Base-by-base conservation (phyloP, 805 yeast genomes). In the Wickerhamomyces chambardii region DNA sequence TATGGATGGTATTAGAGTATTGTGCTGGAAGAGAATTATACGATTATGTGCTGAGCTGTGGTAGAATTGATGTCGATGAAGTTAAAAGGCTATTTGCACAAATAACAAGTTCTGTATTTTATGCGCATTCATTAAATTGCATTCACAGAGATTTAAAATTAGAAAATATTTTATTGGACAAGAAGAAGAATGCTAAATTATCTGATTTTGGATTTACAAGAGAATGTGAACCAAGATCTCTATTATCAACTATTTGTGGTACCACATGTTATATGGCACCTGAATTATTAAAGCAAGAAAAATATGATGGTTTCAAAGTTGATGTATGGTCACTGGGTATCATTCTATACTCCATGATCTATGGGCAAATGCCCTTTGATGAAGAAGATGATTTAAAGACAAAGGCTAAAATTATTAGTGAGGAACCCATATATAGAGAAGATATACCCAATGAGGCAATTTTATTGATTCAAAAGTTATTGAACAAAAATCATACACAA, bases 231-330 rank as follows among this genome's bases (percentile, higher is more conserved):
- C 62, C 68, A 0, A 65, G 80, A 33, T 58, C 67, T 5, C 56
- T 80, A 32, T 58, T 90, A 25, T 83, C 80, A 33, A 92, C 96
- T 0, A 68, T 87, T 2, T 90, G 98, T 58, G 98, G 98, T 3
- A 90, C 97, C 0, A 77, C 87, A 1, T 94, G 86, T 4, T 90
- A 90, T 54, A 89, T 90, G 95, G 96, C 98, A 0, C 98, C 98
- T 0, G 98, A 90, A 53, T 64, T 92, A 41, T 63, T 89, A 15
- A 63, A 66, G 36, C 69, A 77, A 41, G 70, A 73, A 40, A 76
- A 78, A 31, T 87, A 87, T 54, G 76, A 77, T 29, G 97, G 97
- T 0, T 70, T 75, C 43, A 78, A 81, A 46, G 76, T 78, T 2
- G 98, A 90, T 53, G 76, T 84, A 6, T 90, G 98, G 98, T 75